Percentiles rank a stretch among this genome's conserved stretches.
Conservation (phyloP, 768 basidiomycete species). For the Tulasnella sp. region DNA sequence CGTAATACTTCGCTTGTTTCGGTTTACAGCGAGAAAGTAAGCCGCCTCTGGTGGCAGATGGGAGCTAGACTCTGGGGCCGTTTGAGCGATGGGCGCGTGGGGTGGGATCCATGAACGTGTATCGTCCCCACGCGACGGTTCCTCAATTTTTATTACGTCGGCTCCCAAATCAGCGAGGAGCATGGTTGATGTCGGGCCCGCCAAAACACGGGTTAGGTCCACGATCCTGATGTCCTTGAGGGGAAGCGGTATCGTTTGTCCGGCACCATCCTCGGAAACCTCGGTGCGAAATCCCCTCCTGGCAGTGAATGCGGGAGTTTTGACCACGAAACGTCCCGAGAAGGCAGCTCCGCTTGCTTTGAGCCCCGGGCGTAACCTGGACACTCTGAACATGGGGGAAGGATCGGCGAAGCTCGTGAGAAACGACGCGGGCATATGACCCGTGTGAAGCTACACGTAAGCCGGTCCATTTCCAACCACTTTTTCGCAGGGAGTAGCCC, state of each 20-base stretch:
- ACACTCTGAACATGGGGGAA: too few relatives aligned
- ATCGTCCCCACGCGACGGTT: constrained; percentile 71
- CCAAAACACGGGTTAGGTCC: constrained; percentile 80
- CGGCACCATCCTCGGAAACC: too few relatives aligned
- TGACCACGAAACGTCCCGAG: too few relatives aligned
- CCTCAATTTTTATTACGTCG: constrained; percentile 88
- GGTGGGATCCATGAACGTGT: constrained; percentile 45
- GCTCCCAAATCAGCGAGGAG: constrained; percentile 77
- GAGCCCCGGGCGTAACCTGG: too few relatives aligned
- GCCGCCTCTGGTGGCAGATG: constrained; percentile 82
- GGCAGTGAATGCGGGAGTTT: too few relatives aligned
- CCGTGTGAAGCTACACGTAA: too few relatives aligned
- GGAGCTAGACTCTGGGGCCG: constrained; percentile 39
- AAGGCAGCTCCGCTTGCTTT: too few relatives aligned
- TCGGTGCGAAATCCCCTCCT: too few relatives aligned
- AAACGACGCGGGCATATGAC: too few relatives aligned
- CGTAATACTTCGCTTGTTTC: constrained; percentile 81
- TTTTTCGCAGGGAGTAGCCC: too few relatives aligned
- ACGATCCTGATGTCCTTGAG: constrained; percentile 70
- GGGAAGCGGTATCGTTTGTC: constrained; percentile 49
- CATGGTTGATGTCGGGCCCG: constrained; percentile 90
- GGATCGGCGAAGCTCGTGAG: too few relatives aligned
- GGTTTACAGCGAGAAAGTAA: constrained; percentile 80
- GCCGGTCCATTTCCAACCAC: too few relatives aligned
- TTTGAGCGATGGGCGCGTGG: constrained; percentile 27